phyloP scores from a whole-genome alignment of 2,329 filamentous ascomycete species.

The Phaeoacremonium minimum region DNA sequence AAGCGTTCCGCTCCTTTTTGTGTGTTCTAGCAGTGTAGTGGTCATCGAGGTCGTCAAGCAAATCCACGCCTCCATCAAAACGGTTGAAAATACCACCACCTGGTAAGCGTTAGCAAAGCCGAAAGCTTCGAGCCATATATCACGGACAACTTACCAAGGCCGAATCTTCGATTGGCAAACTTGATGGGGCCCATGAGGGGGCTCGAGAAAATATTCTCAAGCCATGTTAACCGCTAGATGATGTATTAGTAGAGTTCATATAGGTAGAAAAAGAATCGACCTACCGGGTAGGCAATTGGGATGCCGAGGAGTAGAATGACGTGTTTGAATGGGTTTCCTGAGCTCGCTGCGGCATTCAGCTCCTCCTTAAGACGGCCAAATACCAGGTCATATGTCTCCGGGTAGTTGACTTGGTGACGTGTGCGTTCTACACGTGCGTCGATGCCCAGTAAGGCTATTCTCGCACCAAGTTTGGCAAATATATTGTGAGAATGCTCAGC shows the following conservation, averaged over 20 bases:
- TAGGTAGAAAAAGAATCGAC: constrained; percentile 33
- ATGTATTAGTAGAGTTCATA: constrained; percentile 13
- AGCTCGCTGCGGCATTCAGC: constrained; percentile 61
- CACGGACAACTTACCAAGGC: constrained; percentile 49
- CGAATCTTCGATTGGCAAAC: constrained; percentile 86
- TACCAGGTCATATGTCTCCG: constrained; percentile 81
- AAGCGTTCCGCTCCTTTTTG: constrained; percentile 76
- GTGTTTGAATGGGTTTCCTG: constrained; percentile 78
- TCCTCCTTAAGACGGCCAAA: constrained; percentile 71
- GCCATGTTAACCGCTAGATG: constrained; percentile 76
- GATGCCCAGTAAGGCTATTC: constrained; percentile 80
- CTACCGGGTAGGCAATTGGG: constrained; percentile 75
- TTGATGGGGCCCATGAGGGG: constrained; percentile 86
- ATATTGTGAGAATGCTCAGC: constrained; percentile 82
- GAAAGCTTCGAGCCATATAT: neutral
- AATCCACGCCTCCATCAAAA: constrained; percentile 89
- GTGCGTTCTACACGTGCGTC: constrained; percentile 91
- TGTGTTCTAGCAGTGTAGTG: constrained; percentile 93
- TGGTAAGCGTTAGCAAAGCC: constrained; percentile 13
- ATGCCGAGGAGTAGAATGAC: constrained; percentile 84
- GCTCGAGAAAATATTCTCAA: constrained; percentile 86
- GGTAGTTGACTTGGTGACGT: constrained; percentile 90
- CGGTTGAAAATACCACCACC: constrained; percentile 86
- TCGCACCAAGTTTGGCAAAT: constrained; percentile 77
- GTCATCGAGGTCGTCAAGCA: constrained; percentile 89